Conservation (phyloP, 192 early-diverging fungal genomes). For the Backusella mclennaniae region DNA sequence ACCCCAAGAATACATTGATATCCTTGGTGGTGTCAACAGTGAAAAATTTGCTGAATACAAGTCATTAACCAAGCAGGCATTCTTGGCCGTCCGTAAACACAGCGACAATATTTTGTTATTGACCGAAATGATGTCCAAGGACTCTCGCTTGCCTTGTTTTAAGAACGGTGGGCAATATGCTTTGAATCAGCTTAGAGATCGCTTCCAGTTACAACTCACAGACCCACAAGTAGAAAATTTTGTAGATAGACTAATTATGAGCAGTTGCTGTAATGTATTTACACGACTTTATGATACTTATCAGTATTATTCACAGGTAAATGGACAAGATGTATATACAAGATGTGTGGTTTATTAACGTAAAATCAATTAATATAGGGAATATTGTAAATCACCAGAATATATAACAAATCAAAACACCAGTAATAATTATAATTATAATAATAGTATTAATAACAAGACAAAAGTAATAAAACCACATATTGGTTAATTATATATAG, state of each 20-base stretch:
- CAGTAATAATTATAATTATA: not conserved
- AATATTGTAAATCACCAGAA: not conserved
- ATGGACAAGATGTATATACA: too few species aligned
- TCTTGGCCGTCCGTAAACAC: conserved; percentile 85
- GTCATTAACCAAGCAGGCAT: conserved; percentile 75
- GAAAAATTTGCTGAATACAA: conserved; percentile 86
- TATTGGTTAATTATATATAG: not conserved
- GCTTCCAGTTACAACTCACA: conserved; percentile 82
- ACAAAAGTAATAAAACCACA: not conserved
- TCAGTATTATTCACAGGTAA: conserved; percentile 90
- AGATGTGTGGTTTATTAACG: too few species aligned
- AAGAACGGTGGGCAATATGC: conserved; percentile 58
- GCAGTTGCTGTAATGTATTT: conserved; percentile 87
- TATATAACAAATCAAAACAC: not conserved
- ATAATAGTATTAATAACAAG: not conserved
- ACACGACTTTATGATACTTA: conserved; percentile 95
- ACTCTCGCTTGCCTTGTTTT: conserved; percentile 67
- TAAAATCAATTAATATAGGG: not conserved
- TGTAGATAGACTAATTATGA: conserved; percentile 84
- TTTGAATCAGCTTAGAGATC: conserved; percentile 74
- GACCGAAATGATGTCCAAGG: conserved; percentile 94
- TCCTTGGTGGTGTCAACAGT: conserved; percentile 86
- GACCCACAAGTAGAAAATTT: conserved; percentile 84
- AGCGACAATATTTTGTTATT: conserved; percentile 83
- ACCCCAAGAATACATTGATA: conserved; percentile 94